A percentile compares a stretch with the other conserved stretches of the same genome.
phyloP scores from a whole-genome alignment of 1,284 basidiomycete genomes.

The Rhodotorula sp. region DNA sequence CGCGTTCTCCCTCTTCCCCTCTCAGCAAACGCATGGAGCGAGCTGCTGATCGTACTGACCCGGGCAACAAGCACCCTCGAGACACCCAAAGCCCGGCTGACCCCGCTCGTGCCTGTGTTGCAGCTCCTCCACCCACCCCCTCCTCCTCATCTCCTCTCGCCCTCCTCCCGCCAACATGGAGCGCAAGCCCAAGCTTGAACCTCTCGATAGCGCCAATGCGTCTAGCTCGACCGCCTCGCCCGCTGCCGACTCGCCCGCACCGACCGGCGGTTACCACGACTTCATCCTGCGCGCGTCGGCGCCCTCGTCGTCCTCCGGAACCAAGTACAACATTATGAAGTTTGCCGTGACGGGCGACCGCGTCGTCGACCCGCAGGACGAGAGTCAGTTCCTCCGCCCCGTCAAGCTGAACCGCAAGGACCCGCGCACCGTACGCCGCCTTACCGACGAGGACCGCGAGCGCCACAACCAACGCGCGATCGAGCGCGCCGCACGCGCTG shows the following conservation, averaged over 20 bases:
- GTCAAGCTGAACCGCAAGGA: slow-evolving; percentile 85
- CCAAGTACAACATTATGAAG: slow-evolving; percentile 47
- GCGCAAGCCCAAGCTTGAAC: slow-evolving; percentile 1
- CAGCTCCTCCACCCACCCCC: background rate
- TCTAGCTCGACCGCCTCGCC: background rate
- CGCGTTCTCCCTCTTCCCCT: too few relatives aligned
- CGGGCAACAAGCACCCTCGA: too few relatives aligned
- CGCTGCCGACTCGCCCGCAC: slow-evolving; percentile 7
- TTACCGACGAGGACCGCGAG: slow-evolving; percentile 54
- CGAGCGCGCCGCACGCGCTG: slow-evolving; percentile 61
- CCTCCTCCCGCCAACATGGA: background rate
- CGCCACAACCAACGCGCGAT: slow-evolving; percentile 46
- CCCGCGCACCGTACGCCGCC: slow-evolving; percentile 52
- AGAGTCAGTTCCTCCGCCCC: slow-evolving; percentile 53
- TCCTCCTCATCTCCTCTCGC: background rate
- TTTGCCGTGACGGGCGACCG: slow-evolving; percentile 34
- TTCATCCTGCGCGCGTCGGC: slow-evolving; percentile 23
- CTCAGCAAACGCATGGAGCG: too few relatives aligned
- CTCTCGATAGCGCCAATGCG: background rate
- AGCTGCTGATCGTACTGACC: too few relatives aligned
- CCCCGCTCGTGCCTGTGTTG: background rate
- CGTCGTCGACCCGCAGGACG: slow-evolving; percentile 29
- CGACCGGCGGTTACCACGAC: slow-evolving; percentile 20
- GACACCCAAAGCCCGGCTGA: too few relatives aligned
- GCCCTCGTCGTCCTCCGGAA: slow-evolving; percentile 18